Conservation (phyloP, 129 eudicot species). For the Ambrosia artemisiifolia region DNA sequence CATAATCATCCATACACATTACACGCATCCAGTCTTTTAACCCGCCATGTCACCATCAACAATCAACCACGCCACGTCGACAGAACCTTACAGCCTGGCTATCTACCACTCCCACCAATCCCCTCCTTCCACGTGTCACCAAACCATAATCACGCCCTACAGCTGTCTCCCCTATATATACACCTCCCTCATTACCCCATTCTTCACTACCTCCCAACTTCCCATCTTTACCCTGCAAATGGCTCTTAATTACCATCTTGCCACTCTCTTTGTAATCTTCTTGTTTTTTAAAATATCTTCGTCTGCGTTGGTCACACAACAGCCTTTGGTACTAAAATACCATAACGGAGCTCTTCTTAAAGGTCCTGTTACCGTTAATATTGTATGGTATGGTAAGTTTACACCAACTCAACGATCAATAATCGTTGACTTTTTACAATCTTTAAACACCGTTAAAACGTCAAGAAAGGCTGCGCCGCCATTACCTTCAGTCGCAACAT, state of each 20-base stretch:
- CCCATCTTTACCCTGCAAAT: conserved; percentile 2
- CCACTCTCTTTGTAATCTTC: conserved; percentile 37
- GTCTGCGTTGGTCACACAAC: conserved; percentile 46
- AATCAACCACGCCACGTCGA: conserved; percentile 33
- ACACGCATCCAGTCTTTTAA: conserved; percentile 32
- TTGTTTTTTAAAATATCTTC: conserved; percentile 10
- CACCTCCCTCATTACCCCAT: neutral
- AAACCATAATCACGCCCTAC: conserved; percentile 20
- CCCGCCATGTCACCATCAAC: conserved; percentile 31
- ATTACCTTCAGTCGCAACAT: conserved; percentile 45
- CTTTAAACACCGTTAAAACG: conserved; percentile 29
- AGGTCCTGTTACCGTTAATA: conserved; percentile 61
- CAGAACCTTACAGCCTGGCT: conserved; percentile 47
- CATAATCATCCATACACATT: conserved; percentile 22
- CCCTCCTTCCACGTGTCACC: conserved; percentile 25
- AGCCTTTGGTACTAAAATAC: conserved; percentile 55
- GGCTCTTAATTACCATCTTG: conserved; percentile 35
- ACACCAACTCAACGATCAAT: conserved; percentile 55
- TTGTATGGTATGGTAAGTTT: conserved; percentile 83
- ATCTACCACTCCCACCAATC: conserved; percentile 15
- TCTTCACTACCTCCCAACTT: neutral
- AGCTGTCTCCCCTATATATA: conserved; percentile 45
- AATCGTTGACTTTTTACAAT: conserved; percentile 56
- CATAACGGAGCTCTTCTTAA: conserved; percentile 63
- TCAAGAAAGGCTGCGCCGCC: neutral